Base-by-base conservation (phyloP, 495 filamentous ascomycete genomes). In the Saxophila tyrrhenica region DNA sequence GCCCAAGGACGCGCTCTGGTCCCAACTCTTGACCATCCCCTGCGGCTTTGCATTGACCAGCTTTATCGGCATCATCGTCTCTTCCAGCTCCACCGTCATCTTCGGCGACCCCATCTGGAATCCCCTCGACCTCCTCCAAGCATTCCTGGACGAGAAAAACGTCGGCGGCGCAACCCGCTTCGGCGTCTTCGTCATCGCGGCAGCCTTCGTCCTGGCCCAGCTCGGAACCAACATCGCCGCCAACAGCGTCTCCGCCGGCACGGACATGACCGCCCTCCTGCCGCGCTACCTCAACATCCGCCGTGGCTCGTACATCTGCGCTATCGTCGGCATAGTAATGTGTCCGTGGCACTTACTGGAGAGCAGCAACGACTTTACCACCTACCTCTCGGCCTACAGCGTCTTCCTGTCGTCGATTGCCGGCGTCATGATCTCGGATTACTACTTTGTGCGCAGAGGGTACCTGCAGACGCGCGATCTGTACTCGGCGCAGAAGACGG, bases 381-480 rank as follows among this genome's bases (percentile, higher is more conserved):
- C 86, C 43, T 96, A 95, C 62, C 82, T 96, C 3, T 91, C 86
- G 13, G 85, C 90, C 22, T 95, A 96, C 72, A 89, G 86, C n/a
- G 86, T 96, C 56, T 96, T 96, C 72, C 80, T 96, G 22, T 90
- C 85, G 45, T 87, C 87, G 38, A 92, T 96, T 61, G 90, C 88
- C 15, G 90, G 89, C 17, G 87, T 94, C 52, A 92, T 96, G 64
- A 75, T 89, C 63, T 81, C 72, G 66, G 90, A 96, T 69, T 96
- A 95, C 74, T 96, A 95, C 69, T 58, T 87, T 54, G 87, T 95
- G 19, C 86, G 89, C 54, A 78, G 76, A 25, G 90, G 90, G 39
- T 95, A 90, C 66, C 76, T 90, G 16, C 76, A 89, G 58, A 74
- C 91, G 59, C 81, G 77, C 56, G 81, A 86, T 25, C 79, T 96